These are phyloP conservation scores for Pezicula carpinea DNA, from an alignment of 2,329 filamentous ascomycete genomes.

Conservation along the genomic window DNA sequence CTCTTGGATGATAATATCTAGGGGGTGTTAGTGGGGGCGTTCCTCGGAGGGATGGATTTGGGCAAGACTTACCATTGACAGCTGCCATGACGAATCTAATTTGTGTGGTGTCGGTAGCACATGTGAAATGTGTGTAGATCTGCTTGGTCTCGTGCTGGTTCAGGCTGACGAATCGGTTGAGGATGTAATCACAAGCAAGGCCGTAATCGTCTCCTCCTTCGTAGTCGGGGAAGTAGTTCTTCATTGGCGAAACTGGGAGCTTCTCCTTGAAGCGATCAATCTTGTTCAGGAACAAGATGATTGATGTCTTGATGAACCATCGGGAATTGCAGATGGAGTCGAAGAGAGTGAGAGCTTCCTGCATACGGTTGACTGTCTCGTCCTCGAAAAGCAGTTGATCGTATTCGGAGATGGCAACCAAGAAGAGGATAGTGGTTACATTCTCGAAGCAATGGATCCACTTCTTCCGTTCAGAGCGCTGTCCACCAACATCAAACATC, in stretches of 20 bases:
- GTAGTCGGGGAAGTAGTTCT: constrained; percentile 85
- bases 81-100: constrained; percentile 99
- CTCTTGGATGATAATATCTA: constrained; percentile 99
- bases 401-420: constrained; percentile 94
- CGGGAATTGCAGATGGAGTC: constrained; percentile 84
- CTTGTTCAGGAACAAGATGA: constrained; percentile 87
- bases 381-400: constrained; percentile 96
- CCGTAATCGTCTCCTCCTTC: constrained; percentile 95
- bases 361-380: constrained; percentile 94
- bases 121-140: constrained; percentile 99
- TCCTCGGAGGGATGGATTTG: neutral
- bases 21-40: constrained; percentile 35
- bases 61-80: constrained; percentile 88
- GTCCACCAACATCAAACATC: constrained; percentile 79
- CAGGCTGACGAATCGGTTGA: constrained; percentile 95
- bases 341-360: constrained; percentile 80
- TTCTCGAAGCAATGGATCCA: constrained; percentile 79
- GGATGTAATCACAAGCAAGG: constrained; percentile 95
- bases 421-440: constrained; percentile 82
- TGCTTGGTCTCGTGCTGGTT: constrained; percentile 99
- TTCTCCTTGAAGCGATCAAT: constrained; percentile 88
- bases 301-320: constrained; percentile 88
- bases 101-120: constrained; percentile 96
- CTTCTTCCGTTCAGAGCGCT: constrained; percentile 72
- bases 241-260: constrained; percentile 76